Evolutionary conservation across 2,329 filamentous ascomycete genomes (phyloP).

Genomic region (Paecilomyces sp.): DNA sequence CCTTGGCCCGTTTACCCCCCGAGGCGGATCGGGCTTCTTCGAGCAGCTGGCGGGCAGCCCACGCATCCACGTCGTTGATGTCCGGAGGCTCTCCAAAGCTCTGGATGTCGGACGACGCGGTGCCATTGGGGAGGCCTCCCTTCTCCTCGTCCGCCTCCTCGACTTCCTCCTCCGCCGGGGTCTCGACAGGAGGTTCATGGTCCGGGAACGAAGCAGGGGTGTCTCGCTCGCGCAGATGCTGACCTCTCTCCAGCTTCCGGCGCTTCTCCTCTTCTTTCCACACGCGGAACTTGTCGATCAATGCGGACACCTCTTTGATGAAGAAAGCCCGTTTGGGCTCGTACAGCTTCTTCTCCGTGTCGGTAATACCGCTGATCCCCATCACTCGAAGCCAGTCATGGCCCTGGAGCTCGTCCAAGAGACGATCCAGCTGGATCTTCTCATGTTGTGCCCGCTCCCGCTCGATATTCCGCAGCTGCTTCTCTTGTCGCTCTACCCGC

Average conservation of each 20-base stretch:
- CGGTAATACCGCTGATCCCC: conserved; percentile 79
- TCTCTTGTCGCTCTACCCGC: conserved; percentile 58
- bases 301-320: conserved; percentile 69
- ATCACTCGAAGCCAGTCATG: conserved; percentile 90
- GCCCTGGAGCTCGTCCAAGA: conserved; percentile 76
- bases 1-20: conserved; percentile 24
- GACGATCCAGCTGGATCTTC: conserved; percentile 57
- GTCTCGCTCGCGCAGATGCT: conserved; percentile 32
- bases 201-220: conserved; percentile 2
- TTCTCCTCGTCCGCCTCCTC: conserved; percentile 13
- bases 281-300: conserved; percentile 78
- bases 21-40: conserved; percentile 59
- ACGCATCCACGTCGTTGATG: conserved; percentile 63
- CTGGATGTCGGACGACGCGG: conserved; percentile 11
- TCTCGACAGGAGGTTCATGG: conserved; percentile 8
- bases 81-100: conserved; percentile 52
- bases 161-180: conserved; percentile 31
- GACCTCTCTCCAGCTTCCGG: conserved; percentile 68
- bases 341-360: conserved; percentile 77
- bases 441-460: conserved; percentile 60
- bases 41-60: conserved; percentile 66
- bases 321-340: conserved; percentile 81
- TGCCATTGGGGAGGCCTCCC: conserved; percentile 10
- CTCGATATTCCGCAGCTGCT: conserved; percentile 61
- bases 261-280: conserved; percentile 90